phyloP scores from a whole-genome alignment of 1,139 yeast species.

The Lodderomyces margitis region DNA sequence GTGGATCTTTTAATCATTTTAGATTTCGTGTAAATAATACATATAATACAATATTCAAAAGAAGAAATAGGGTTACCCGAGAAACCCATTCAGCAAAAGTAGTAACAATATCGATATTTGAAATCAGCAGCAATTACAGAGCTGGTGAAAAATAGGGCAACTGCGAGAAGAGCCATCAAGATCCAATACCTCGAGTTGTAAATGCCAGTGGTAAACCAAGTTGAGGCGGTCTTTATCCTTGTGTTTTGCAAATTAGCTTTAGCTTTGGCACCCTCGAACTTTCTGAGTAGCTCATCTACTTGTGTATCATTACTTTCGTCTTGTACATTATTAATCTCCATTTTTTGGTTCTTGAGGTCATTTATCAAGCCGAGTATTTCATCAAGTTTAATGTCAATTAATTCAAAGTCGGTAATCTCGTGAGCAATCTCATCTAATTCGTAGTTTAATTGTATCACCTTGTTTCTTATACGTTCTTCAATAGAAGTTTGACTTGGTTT shows the following conservation, averaged over 20 bases:
- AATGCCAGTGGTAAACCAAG: slow-evolving; percentile 1
- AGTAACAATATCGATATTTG: slow-evolving; percentile 38
- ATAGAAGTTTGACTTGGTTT: background rate
- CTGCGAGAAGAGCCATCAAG: slow-evolving; percentile 4
- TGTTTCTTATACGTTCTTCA: slow-evolving; percentile 8
- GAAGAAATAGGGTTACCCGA: slow-evolving; percentile 5
- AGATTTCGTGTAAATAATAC: background rate
- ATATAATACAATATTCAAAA: slow-evolving; percentile 4
- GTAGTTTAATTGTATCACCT: slow-evolving; percentile 8
- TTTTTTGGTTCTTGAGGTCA: background rate
- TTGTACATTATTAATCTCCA: background rate
- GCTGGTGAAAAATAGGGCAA: slow-evolving; percentile 15
- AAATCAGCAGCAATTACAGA: slow-evolving; percentile 29
- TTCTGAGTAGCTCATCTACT: slow-evolving; percentile 1
- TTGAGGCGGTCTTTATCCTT: background rate
- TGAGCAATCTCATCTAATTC: slow-evolving; percentile 8
- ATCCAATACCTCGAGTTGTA: slow-evolving; percentile 4
- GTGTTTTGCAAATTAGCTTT: slow-evolving; percentile 4
- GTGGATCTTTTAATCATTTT: background rate
- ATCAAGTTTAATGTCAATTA: slow-evolving; percentile 6
- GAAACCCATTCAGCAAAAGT: slow-evolving; percentile 26
- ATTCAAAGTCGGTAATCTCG: slow-evolving; percentile 8
- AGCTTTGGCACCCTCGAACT: background rate
- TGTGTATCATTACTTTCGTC: background rate
- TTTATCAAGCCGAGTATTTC: slow-evolving; percentile 4